These are phyloP conservation scores for Austroboletus niveus DNA, from an alignment of 1,284 basidiomycete species.

Conservation along the genomic window DNA sequence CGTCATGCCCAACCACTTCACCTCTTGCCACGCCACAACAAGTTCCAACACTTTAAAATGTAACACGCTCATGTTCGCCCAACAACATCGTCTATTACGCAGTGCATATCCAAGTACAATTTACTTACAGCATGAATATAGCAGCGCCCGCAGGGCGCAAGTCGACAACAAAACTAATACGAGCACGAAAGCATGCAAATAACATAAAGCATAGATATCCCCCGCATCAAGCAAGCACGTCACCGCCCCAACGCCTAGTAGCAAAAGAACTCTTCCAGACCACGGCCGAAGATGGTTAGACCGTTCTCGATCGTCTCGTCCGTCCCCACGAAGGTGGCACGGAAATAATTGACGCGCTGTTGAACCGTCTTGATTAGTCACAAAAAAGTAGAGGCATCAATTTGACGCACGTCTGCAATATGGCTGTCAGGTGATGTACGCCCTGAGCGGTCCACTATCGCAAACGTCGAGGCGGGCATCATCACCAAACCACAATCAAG, in stretches of 20 bases:
- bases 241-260: constrained; percentile 2
- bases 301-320: constrained; percentile 33
- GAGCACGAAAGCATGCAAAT: neutral
- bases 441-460: constrained; percentile 28
- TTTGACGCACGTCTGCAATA: constrained; percentile 27
- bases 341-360: constrained; percentile 33
- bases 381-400: neutral
- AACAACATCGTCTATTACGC: no score
- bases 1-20: no score
- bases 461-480: constrained; percentile 37
- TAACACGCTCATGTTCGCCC: no score
- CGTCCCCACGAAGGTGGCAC: constrained; percentile 32
- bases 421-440: constrained; percentile 12
- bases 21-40: no score
- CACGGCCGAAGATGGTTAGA: constrained; percentile 25
- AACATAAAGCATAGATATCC: neutral
- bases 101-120: no score
- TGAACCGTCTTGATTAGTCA: neutral
- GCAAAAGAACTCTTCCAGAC: constrained; percentile 30
- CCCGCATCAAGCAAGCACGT: no score
- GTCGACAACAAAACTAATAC: no score
- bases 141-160: no score
- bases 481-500: constrained; percentile 30
- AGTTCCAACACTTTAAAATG: no score
- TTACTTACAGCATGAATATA: no score